phyloP scores from a whole-genome alignment of 2,329 filamentous ascomycete genomes.

The Ophiostoma ips region DNA sequence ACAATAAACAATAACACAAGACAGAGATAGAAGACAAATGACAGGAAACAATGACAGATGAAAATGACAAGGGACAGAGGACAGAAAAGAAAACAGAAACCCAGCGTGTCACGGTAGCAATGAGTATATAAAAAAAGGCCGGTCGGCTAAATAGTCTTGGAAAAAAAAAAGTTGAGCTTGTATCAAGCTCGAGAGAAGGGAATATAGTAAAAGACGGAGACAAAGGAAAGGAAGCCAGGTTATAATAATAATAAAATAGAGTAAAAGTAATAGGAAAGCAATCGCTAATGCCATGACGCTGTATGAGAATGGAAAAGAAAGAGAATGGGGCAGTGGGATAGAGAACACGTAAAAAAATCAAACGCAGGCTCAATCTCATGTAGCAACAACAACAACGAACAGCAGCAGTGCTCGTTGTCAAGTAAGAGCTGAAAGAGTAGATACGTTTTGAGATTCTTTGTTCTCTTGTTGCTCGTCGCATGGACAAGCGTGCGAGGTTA shows the following conservation, averaged over 20 bases:
- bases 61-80: background rate
- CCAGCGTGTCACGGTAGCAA: background rate
- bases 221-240: background rate
- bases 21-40: too few species aligned
- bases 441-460: background rate
- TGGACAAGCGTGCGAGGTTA: constrained; percentile 2
- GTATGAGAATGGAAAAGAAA: constrained; percentile 17
- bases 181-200: background rate
- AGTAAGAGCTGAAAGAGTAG: too few species aligned
- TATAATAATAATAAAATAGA: constrained; percentile 16
- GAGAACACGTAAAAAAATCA: constrained; percentile 19
- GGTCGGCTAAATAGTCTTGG: constrained; percentile 2
- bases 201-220: background rate
- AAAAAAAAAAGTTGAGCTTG: background rate
- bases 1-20: background rate
- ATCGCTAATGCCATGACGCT: constrained; percentile 36
- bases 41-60: background rate
- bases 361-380: background rate
- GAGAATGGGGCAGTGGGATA: constrained; percentile 22
- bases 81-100: background rate
- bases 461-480: constrained; percentile 3
- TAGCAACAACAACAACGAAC: background rate
- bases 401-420: too few species aligned
- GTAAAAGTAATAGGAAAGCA: constrained; percentile 22
- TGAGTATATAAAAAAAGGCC: background rate